phyloP scores from a whole-genome alignment of 352 stramenopile species.

The Globisporangium perplexum region DNA sequence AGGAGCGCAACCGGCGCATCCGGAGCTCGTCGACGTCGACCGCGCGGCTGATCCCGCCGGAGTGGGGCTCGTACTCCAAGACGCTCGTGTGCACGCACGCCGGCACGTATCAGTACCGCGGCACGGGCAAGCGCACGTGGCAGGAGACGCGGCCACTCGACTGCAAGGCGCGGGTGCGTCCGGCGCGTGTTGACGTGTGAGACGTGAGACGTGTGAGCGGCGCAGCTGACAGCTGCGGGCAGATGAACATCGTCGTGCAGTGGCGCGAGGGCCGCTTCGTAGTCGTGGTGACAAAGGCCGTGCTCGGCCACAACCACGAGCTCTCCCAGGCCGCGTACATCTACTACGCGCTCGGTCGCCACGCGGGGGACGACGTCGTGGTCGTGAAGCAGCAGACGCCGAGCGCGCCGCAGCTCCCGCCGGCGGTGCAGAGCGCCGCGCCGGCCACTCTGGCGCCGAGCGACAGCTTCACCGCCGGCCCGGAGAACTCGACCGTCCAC shows the following conservation, averaged over 20 bases:
- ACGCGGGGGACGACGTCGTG: background rate
- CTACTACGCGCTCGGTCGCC: background rate
- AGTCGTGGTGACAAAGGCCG: background rate
- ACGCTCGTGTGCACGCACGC: conserved; percentile 19
- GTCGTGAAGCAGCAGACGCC: background rate
- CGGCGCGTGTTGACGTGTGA: background rate
- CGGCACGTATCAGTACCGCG: conserved; percentile 10
- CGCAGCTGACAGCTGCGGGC: too few relatives aligned
- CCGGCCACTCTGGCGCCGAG: background rate
- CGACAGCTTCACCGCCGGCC: background rate
- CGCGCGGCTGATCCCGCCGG: conserved; percentile 3
- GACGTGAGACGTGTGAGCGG: too few relatives aligned
- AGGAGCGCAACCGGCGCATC: conserved; percentile 3
- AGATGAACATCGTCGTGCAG: conserved; percentile 5
- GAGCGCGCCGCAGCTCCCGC: background rate
- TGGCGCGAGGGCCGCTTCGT: background rate
- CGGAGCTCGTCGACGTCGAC: conserved; percentile 2
- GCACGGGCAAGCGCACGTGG: conserved; percentile 13
- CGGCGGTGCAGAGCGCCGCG: background rate
- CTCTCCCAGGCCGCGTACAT: conserved; percentile 1
- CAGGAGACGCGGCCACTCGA: conserved; percentile 12
- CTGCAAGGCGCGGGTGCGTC: conserved; percentile 17
- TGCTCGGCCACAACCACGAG: conserved; percentile 2
- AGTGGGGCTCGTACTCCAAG: conserved; percentile 16
- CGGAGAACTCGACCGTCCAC: background rate